phyloP scores from a whole-genome alignment of 805 yeast species.

The Kluyveromyces aestuarii region DNA sequence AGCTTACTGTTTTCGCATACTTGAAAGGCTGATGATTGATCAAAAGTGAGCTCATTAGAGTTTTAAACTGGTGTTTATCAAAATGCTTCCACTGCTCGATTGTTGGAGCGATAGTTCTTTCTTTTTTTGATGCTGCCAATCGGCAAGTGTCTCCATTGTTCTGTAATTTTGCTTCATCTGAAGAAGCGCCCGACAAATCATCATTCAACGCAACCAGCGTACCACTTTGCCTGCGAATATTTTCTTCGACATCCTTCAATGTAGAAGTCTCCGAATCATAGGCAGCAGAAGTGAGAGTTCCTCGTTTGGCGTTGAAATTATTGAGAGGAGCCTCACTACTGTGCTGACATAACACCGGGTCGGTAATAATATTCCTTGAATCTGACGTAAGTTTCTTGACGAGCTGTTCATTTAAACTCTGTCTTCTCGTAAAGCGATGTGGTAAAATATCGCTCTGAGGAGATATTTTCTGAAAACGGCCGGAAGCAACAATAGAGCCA shows the following conservation, averaged over 20 bases:
- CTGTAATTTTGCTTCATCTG: neutral
- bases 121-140: neutral
- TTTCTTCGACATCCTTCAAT: neutral
- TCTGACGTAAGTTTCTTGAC: neutral
- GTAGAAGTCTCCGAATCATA: neutral
- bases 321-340: neutral
- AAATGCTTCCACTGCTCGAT: conserved; percentile 2
- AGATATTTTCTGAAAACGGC: neutral
- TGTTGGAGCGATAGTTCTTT: neutral
- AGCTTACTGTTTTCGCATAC: conserved; percentile 12
- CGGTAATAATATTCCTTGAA: neutral
- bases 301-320: neutral
- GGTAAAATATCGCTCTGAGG: neutral
- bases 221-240: neutral
- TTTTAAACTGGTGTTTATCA: conserved; percentile 6
- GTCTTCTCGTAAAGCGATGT: neutral
- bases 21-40: conserved; percentile 14
- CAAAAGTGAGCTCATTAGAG: conserved; percentile 16
- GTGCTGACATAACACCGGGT: neutral
- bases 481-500: neutral
- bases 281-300: neutral
- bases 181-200: neutral
- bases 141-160: neutral
- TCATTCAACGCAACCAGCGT: neutral
- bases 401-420: neutral